Percentiles rank a stretch among this genome's conserved stretches.
Conservation (phyloP, 2,329 filamentous ascomycete species). For the Plectosphaerella sp. region DNA sequence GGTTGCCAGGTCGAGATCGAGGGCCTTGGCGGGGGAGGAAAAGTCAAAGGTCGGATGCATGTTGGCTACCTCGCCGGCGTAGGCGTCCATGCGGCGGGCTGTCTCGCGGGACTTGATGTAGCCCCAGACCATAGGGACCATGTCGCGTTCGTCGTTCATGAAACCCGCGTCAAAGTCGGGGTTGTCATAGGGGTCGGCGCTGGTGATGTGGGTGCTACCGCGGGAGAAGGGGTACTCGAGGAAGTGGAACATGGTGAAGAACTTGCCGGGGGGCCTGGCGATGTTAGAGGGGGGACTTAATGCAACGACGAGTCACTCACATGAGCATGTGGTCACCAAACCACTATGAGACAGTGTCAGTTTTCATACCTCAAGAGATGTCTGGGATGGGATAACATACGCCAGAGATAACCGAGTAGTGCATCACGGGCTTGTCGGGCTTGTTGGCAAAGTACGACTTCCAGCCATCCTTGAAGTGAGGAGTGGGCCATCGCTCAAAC, state of each 20-base stretch:
- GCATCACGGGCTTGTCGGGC: constrained; percentile 83
- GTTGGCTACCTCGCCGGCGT: constrained; percentile 65
- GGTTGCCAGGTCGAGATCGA: constrained; percentile 70
- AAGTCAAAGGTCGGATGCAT: constrained; percentile 71
- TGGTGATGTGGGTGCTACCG: constrained; percentile 66
- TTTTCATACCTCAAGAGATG: too few relatives aligned
- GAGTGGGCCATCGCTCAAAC: constrained; percentile 70
- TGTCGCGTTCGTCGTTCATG: constrained; percentile 82
- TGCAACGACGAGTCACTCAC: constrained; percentile 22
- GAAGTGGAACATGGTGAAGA: constrained; percentile 84
- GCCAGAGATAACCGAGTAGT: constrained; percentile 72
- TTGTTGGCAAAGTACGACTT: constrained; percentile 81
- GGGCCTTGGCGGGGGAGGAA: constrained; percentile 63
- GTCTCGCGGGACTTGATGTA: constrained; percentile 82
- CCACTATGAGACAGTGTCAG: constrained; percentile 23
- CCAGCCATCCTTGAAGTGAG: constrained; percentile 71
- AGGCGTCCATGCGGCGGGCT: constrained; percentile 71
- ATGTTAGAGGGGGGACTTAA: constrained; percentile 28
- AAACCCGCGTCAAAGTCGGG: constrained; percentile 79
- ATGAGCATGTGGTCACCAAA: constrained; percentile 58
- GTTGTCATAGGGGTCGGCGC: constrained; percentile 66
- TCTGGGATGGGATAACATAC: too few relatives aligned
- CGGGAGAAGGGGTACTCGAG: constrained; percentile 73
- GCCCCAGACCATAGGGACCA: constrained; percentile 81
- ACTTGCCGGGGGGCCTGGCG: constrained; percentile 68